These are phyloP conservation scores for Cladorrhinum sp. DNA, from an alignment of 2,329 filamentous ascomycete species.

Conservation along the genomic window DNA sequence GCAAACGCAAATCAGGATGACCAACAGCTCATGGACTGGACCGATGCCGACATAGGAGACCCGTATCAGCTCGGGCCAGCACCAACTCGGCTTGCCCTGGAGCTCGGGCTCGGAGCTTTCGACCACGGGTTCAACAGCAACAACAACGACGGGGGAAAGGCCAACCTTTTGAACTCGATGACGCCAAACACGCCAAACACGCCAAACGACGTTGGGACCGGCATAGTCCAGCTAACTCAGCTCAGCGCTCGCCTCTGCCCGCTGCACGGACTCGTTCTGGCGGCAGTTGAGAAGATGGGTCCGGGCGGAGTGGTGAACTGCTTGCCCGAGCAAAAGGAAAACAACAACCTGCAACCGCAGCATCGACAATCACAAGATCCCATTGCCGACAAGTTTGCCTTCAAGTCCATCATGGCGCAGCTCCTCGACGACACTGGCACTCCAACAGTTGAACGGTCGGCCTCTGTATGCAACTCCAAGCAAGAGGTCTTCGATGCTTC, in stretches of 20 bases:
- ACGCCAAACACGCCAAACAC: background rate
- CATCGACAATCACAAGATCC: background rate
- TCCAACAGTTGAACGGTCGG: background rate
- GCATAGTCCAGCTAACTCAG: background rate
- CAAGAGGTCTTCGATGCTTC: background rate
- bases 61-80: too few relatives aligned
- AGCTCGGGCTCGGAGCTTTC: too few relatives aligned
- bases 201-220: background rate
- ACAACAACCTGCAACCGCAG: too few relatives aligned
- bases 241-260: background rate
- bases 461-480: background rate
- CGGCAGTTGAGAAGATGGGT: background rate
- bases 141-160: too few relatives aligned
- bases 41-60: background rate
- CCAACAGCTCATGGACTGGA: background rate
- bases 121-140: too few relatives aligned
- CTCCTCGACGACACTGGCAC: background rate
- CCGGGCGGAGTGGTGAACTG: background rate
- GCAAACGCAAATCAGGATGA: background rate
- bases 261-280: background rate
- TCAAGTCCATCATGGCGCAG: background rate
- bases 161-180: background rate
- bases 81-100: too few relatives aligned
- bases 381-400: background rate
- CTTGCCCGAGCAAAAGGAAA: background rate